Evolutionary conservation across 257 asterid genomes (phyloP).

Genomic region (Solanum stenotomum): DNA sequence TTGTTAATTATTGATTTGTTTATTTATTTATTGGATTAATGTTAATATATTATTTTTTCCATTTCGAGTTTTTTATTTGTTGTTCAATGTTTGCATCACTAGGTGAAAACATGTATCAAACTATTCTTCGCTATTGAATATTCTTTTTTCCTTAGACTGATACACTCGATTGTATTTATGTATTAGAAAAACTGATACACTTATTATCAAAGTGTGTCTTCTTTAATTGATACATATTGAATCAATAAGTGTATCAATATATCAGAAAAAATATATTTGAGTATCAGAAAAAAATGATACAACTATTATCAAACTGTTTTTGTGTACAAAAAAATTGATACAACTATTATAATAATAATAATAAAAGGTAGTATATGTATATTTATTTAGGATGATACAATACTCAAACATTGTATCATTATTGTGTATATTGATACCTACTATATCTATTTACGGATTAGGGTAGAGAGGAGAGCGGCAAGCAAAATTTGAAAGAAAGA

Average conservation of each 20-base stretch:
- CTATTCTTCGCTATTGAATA: not conserved
- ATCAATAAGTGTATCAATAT: no score
- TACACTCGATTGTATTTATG: not conserved
- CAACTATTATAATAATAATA: no score
- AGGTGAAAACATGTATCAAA: not conserved
- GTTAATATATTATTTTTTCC: not conserved
- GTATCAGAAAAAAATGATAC: not conserved
- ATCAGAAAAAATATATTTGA: no score
- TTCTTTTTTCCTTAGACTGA: no score
- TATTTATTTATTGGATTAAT: no score
- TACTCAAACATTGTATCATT: not conserved
- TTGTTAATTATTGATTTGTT: not conserved
- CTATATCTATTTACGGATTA: not conserved
- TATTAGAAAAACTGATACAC: not conserved
- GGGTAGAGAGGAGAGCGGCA: not conserved
- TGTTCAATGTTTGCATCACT: not conserved
- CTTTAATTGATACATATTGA: not conserved
- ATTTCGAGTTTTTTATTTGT: no score
- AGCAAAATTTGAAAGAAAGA: not conserved
- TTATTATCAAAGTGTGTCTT: not conserved
- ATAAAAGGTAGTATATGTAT: no score
- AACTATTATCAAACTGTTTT: no score
- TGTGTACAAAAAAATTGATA: not conserved
- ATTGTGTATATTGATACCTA: not conserved
- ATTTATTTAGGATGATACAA: not conserved